Base-by-base conservation (phyloP, 2,329 filamentous ascomycete species). In the Ceratocystis colombiana region DNA sequence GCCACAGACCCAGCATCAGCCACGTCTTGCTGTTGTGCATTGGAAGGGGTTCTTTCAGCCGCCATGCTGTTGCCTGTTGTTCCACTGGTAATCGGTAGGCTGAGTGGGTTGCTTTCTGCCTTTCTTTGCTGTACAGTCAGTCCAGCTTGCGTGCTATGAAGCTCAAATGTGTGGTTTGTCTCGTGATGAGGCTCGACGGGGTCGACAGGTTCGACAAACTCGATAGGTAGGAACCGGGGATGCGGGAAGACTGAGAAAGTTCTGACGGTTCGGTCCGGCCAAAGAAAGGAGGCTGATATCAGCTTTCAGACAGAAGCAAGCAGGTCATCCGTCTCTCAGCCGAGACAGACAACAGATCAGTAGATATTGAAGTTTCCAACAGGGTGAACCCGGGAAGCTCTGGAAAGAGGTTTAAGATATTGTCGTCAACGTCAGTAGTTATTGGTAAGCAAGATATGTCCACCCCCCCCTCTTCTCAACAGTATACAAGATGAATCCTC, bases 401-500 rank as follows among this genome's bases (percentile, higher is more conserved):
- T 53, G 48, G 17, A n/a, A 53, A 22, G n/a, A 33, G 28, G 28
- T 20, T 33, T n/a, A 6, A 37, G 37, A 4, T 17, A 37, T 59
- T 41, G 55, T 59, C 55, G 55, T 59, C 25, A 28, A 57, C 10
- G 48, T 53, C 17, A 20, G 17, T 8, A 8, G 10, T 5, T 6
- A 59, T 37, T 37, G 6, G 55, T 59, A 59, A 59, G 55, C 55
- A 37, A 59, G 48, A n/a, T 53, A 20, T n/a, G 17, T 41, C 37
- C 48, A n/a, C 25, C n/a, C 55, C 25, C 25, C 30, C 28, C 28
- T 15, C 48, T 10, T 12, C 25, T 7, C 15, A 15, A 15, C 3
- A 57, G 28, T 57, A 17, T 12, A 30, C 28, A 30, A n/a, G 28
- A n/a, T 22, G 10, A 57, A 53, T 53, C 8, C 48, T 28, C 25